Conservation (phyloP, 495 filamentous ascomycete species). For the Hyaloscypha finlandica region DNA sequence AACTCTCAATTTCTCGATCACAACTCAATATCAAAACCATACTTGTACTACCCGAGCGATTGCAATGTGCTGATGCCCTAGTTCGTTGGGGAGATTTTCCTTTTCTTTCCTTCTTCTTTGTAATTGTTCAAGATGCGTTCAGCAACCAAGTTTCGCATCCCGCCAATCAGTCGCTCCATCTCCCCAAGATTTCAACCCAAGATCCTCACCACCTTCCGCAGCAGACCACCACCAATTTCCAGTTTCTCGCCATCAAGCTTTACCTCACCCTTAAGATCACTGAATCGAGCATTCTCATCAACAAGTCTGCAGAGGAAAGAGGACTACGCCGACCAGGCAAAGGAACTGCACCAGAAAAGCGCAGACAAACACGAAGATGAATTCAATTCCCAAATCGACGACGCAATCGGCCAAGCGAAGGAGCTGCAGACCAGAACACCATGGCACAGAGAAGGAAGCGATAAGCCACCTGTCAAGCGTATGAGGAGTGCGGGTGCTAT, state of each 20-base stretch:
- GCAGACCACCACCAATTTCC: constrained; percentile 7
- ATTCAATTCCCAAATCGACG: constrained; percentile 37
- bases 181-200: neutral
- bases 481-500: constrained; percentile 33
- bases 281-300: constrained; percentile 4
- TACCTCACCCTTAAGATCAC: neutral
- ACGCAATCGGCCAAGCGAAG: constrained; percentile 46
- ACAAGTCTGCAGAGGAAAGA: constrained; percentile 1
- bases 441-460: constrained; percentile 70
- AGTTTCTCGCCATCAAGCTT: neutral
- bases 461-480: constrained; percentile 54
- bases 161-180: neutral
- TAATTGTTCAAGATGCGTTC: neutral
- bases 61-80: neutral
- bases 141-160: neutral
- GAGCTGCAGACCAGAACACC: constrained; percentile 54
- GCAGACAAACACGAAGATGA: constrained; percentile 26
- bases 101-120: neutral
- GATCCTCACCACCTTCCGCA: constrained; percentile 18
- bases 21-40: neutral
- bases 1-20: neutral
- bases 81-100: neutral
- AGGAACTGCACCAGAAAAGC: constrained; percentile 32
- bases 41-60: neutral
- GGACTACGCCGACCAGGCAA: constrained; percentile 13